Base-by-base conservation (phyloP, 2,329 filamentous ascomycete species). In the Geosmithia morbida region DNA sequence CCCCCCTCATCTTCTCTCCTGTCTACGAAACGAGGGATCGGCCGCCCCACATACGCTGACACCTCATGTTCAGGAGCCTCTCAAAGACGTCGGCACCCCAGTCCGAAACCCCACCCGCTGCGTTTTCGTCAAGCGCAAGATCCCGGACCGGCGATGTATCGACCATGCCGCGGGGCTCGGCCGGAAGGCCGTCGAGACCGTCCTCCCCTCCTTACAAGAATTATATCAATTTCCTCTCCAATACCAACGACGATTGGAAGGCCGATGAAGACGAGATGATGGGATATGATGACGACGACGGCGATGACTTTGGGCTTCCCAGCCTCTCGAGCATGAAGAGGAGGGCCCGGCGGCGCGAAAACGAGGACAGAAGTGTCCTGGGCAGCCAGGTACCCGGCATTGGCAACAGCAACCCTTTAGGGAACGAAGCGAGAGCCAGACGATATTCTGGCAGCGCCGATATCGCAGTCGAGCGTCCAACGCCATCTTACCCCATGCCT, bases 261-360 rank as follows among this genome's bases (percentile, higher is more conserved):
- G 72, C 79, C 17, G 81, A 85, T 51, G 81, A 85, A 48, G 85
- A 85, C 48, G 85, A 87, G 53, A 81, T 87, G 56, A 78, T 86
- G 60, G 79, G 79, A 11, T 87, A 92, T 56, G 85, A 82, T 57
- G 87, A 94, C 55, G 85, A 88, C 48, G 85, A 92, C 55, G 89
- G 94, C 51, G 90, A 97, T 63, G 90, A 97, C 61, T 97, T 97
- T 65, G 90, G 90, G 1, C 72, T 97, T 22, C 90, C 90, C 2
- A 96, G 88, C 60, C 78, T 97, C 59, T 85, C 88, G 5, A 95
- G 83, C 59, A 92, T 92, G 83, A 85, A 89, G 57, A 77, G 86
- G 54, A 85, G 86, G 60, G 70, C 74, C 18, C 70, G 68, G 52
- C 67, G 69, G 45, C 71, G 72, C 54, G 74, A 72, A 41, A 65